These are phyloP conservation scores for Actinidia chinensis DNA, from an alignment of 179 eudicot genomes.

Conservation along the genomic window DNA sequence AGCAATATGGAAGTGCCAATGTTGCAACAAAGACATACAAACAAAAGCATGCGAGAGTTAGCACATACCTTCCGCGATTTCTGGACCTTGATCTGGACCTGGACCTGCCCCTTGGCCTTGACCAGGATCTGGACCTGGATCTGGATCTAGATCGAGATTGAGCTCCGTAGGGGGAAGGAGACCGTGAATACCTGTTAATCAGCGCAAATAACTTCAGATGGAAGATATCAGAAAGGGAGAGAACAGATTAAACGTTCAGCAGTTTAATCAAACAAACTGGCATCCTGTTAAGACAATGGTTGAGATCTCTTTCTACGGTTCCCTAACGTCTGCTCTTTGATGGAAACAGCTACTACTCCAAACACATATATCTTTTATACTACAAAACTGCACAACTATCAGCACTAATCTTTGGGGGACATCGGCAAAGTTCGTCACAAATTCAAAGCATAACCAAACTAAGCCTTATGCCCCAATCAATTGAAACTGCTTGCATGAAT, in stretches of 20 bases:
- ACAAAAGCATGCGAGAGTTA: not conserved
- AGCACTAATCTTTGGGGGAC: too few relatives aligned
- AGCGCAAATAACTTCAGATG: not conserved
- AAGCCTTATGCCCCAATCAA: too few relatives aligned
- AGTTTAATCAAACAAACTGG: not conserved
- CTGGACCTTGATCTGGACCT: too few relatives aligned
- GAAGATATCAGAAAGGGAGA: not conserved
- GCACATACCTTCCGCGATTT: conserved; percentile 66
- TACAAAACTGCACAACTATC: too few relatives aligned
- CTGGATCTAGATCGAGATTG: conserved; percentile 58
- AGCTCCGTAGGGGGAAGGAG: conserved; percentile 66
- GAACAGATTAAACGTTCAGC: not conserved
- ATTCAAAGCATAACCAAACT: too few relatives aligned
- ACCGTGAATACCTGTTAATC: conserved; percentile 53
- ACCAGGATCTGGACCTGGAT: conserved; percentile 45
- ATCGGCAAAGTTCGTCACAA: too few relatives aligned
- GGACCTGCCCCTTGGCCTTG: conserved; percentile 37
- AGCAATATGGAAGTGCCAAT: not conserved
- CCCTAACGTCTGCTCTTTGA: not conserved
- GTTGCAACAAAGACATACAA: not conserved
- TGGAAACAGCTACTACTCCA: too few relatives aligned
- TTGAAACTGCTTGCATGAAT: too few relatives aligned
- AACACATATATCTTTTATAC: not conserved
- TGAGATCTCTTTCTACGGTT: not conserved
- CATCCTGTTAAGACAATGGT: not conserved